Conservation (phyloP, 352 stramenopile species). For the Phytophthora sp. region DNA sequence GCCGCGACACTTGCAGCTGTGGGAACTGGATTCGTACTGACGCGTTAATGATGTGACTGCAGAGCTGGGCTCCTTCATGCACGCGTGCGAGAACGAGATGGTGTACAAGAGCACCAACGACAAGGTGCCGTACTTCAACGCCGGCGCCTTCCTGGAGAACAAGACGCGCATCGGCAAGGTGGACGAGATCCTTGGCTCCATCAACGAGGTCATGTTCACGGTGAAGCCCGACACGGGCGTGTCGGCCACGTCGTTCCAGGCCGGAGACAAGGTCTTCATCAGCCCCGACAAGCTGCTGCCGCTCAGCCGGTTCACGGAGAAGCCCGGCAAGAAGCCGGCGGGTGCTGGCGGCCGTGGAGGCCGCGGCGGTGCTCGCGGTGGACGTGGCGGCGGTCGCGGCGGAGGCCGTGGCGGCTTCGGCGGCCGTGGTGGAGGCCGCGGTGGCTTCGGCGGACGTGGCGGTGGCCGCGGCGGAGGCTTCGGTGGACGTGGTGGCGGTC, state of each 20-base stretch:
- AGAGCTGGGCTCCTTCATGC: constrained; percentile 96
- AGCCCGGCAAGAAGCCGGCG: constrained; percentile 69
- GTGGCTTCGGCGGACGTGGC: constrained; percentile 12
- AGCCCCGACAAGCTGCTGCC: constrained; percentile 97
- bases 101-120: constrained; percentile 97
- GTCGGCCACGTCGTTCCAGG: constrained; percentile 95
- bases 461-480: constrained; percentile 38
- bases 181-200: constrained; percentile 98
- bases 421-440: constrained; percentile 15
- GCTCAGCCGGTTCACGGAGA: constrained; percentile 95
- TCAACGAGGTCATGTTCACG: constrained; percentile 97
- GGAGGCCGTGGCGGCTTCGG: constrained; percentile 29
- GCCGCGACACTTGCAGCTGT: background rate
- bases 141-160: constrained; percentile 98
- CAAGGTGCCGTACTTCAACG: constrained; percentile 99
- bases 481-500: constrained; percentile 9
- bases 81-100: constrained; percentile 98
- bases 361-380: constrained; percentile 50
- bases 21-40: no score
- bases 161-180: constrained; percentile 99
- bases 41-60: constrained; percentile 3
- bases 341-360: constrained; percentile 51
- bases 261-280: constrained; percentile 98
- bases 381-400: constrained; percentile 39
- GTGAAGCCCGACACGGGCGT: constrained; percentile 97